A percentile compares a stretch with the other conserved stretches of the same genome.
Evolutionary conservation across 225 moss, liverwort and hornwort genomes (phyloP).

Genomic region (Takakia lepidozioides): DNA sequence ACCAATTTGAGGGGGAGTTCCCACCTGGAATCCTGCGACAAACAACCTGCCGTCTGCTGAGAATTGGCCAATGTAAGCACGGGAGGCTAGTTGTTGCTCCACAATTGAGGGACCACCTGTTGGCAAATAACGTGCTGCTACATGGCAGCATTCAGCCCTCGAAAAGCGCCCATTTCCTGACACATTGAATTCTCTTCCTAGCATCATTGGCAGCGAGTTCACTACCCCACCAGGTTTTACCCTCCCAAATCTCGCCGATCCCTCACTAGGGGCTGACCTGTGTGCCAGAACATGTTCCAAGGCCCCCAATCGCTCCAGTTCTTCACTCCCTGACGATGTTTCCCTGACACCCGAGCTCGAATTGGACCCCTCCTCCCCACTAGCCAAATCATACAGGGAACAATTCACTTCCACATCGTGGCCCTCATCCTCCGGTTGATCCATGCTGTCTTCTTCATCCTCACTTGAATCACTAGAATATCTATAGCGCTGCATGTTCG

Average conservation of each 20-base stretch:
- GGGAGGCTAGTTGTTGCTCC: constrained; percentile 54
- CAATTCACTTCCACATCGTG: background rate
- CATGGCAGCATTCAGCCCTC: constrained; percentile 66
- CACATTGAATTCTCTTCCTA: constrained; percentile 68
- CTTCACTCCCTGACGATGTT: constrained; percentile 13
- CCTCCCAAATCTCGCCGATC: constrained; percentile 41
- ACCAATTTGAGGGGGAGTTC: too few species aligned
- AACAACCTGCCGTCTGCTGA: constrained; percentile 72
- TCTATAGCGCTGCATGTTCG: too few species aligned
- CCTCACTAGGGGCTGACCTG: constrained; percentile 38
- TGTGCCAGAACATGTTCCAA: constrained; percentile 38
- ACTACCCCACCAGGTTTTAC: constrained; percentile 41
- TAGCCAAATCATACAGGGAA: background rate
- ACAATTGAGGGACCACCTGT: constrained; percentile 66
- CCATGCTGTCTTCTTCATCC: constrained; percentile 6
- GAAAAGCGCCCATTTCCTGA: constrained; percentile 71
- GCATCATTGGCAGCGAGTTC: constrained; percentile 54
- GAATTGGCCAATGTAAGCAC: constrained; percentile 88
- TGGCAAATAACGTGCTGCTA: constrained; percentile 58
- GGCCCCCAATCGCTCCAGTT: constrained; percentile 2
- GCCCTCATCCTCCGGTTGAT: constrained; percentile 3
- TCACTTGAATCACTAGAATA: too few species aligned
- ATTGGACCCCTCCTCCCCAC: background rate
- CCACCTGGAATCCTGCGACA: constrained; percentile 88
- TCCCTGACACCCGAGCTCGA: background rate